A percentile compares a stretch with the other conserved stretches of the same genome.
Conservation (phyloP, 2,329 filamentous ascomycete genomes). For the Epichloe festucae region DNA sequence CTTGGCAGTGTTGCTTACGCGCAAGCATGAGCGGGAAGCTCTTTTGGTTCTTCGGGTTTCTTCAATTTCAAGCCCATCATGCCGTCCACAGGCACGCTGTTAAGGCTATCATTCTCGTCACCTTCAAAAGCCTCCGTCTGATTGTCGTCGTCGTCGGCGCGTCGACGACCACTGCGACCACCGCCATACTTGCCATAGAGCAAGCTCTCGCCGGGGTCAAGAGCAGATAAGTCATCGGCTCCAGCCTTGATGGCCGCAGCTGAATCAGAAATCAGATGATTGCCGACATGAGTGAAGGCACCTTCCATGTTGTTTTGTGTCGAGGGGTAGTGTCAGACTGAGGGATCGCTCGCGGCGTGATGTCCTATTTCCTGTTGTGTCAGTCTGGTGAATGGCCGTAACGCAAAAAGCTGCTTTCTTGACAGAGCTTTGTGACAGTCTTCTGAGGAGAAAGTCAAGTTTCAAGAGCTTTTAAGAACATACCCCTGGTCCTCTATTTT, state of each 20-base stretch:
- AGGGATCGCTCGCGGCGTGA: background rate
- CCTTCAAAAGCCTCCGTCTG: slow-evolving; percentile 73
- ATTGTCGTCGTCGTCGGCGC: slow-evolving; percentile 81
- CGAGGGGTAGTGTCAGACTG: slow-evolving; percentile 8
- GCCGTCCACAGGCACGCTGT: slow-evolving; percentile 69
- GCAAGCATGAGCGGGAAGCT: slow-evolving; percentile 89
- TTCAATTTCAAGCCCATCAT: slow-evolving; percentile 50
- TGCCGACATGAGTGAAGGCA: slow-evolving; percentile 78
- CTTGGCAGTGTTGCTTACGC: slow-evolving; percentile 45
- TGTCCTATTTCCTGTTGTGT: slow-evolving; percentile 1
- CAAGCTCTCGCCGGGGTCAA: slow-evolving; percentile 69
- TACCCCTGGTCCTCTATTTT: slow-evolving; percentile 5
- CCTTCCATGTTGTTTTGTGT: slow-evolving; percentile 53
- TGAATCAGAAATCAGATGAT: slow-evolving; percentile 74
- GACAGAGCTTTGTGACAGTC: background rate
- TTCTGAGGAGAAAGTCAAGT: background rate
- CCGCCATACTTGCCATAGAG: slow-evolving; percentile 59
- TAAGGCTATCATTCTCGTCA: slow-evolving; percentile 64
- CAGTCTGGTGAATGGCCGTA: background rate
- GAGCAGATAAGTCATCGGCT: slow-evolving; percentile 58
- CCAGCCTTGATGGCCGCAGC: slow-evolving; percentile 79
- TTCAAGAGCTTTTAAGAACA: background rate
- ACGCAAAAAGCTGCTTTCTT: background rate
- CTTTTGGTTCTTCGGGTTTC: slow-evolving; percentile 64
- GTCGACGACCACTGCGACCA: slow-evolving; percentile 44